Evolutionary conservation across 1,284 basidiomycete genomes (phyloP).

Genomic region (Dichomitus squalens): DNA sequence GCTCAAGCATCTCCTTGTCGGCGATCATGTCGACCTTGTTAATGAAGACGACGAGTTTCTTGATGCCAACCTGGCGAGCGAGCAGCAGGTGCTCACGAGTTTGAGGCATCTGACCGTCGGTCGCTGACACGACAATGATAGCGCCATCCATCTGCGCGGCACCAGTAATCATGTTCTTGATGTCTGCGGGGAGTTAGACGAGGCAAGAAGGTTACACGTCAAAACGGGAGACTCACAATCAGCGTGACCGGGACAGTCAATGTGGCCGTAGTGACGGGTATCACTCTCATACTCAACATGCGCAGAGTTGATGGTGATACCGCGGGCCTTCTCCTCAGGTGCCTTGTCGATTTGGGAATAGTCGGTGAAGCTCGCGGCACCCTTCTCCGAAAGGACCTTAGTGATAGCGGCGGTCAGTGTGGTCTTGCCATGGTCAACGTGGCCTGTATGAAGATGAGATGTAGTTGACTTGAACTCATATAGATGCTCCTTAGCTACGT

Average conservation of each 20-base stretch:
- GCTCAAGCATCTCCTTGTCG: slow-evolving; percentile 98
- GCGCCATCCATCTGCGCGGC: slow-evolving; percentile 99
- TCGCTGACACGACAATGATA: slow-evolving; percentile 97
- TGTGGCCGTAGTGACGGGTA: slow-evolving; percentile 96
- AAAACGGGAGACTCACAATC: slow-evolving; percentile 62
- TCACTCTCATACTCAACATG: slow-evolving; percentile 99
- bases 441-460: slow-evolving; percentile 50
- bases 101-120: slow-evolving; percentile 99
- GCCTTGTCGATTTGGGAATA: slow-evolving; percentile 99
- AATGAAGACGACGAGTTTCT: slow-evolving; percentile 98
- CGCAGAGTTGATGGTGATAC: slow-evolving; percentile 95
- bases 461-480: slow-evolving; percentile 12
- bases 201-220: not conserved
- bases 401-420: slow-evolving; percentile 99
- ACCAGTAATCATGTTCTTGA: slow-evolving; percentile 99
- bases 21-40: slow-evolving; percentile 99
- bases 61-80: slow-evolving; percentile 98
- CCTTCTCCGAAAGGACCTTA: slow-evolving; percentile 83
- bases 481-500: slow-evolving; percentile 24
- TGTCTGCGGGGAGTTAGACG: slow-evolving; percentile 52
- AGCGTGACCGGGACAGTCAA: slow-evolving; percentile 97
- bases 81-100: slow-evolving; percentile 98
- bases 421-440: slow-evolving; percentile 96
- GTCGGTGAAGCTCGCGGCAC: slow-evolving; percentile 95
- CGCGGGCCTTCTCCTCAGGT: slow-evolving; percentile 99